Percentiles rank a stretch among this genome's conserved stretches.
Evolutionary conservation across 495 filamentous ascomycete genomes (phyloP).

Genomic region (Talaromyces borbonicus): DNA sequence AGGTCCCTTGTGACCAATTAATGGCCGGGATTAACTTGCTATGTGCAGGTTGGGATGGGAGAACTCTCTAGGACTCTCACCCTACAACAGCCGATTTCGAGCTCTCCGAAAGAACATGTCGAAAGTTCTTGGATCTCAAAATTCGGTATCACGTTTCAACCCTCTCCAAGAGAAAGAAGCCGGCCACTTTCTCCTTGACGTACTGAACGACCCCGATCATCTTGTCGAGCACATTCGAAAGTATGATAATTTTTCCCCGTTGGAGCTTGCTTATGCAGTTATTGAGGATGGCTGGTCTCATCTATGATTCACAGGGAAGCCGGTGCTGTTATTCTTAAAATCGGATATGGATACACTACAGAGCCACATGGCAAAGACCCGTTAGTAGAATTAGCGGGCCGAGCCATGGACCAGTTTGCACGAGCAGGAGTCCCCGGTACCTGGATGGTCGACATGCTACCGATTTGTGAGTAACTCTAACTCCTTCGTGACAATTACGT

Average conservation of each 20-base stretch:
- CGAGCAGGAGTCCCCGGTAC: conserved; percentile 24
- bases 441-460: conserved; percentile 36
- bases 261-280: too few relatives aligned
- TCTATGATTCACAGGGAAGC: conserved; percentile 16
- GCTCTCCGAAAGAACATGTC: conserved; percentile 31
- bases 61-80: conserved; percentile 21
- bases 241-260: too few relatives aligned
- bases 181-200: conserved; percentile 30
- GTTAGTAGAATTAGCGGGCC: conserved; percentile 29
- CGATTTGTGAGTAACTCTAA: conserved; percentile 11
- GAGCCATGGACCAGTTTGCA: conserved; percentile 29
- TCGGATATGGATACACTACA: conserved; percentile 39
- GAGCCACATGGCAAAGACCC: conserved; percentile 31
- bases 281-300: background rate
- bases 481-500: background rate
- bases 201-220: conserved; percentile 25
- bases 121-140: conserved; percentile 24
- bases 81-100: conserved; percentile 28
- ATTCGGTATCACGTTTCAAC: conserved; percentile 22
- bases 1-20: background rate
- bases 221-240: conserved; percentile 30
- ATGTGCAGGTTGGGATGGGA: conserved; percentile 19
- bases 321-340: conserved; percentile 35
- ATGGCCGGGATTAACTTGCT: background rate
- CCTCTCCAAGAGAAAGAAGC: conserved; percentile 29